Base-by-base conservation (phyloP, 257 asterid genomes). In the Pogostemon cablin region DNA sequence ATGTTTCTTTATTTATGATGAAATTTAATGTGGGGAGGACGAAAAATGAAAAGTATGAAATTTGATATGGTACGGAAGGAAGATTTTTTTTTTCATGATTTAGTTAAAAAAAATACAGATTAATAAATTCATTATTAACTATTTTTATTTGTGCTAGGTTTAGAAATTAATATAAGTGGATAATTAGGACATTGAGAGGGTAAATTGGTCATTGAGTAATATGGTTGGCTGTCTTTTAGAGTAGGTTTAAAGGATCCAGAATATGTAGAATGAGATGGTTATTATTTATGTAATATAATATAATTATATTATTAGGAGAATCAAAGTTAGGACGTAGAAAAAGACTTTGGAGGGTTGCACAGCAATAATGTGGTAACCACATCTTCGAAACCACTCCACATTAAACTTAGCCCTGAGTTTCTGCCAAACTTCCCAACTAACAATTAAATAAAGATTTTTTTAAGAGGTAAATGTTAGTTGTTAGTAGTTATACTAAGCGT, bases 341-440 rank as follows among this genome's bases (percentile, higher is more conserved):
- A 83, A 7, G 95, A 89, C 97, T 83, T 89, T 82, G 88, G 90
- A 89, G 84, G 95, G 83, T 80, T 20, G 76, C 71, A 83, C 95
- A 91, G 86, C 96, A 44, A 60, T 67, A 79, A 86, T 87, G 86
- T 60, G 96, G 68, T 80, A 75, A 70, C 73, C 93, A 87, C 85
- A 80, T 76, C 82, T 81, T 59, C 53, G 15, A 77, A 71, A 69
- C 75, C 17, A 69, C 72, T 74, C 76, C 53, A 75, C 57, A 80
- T 62, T 17, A 48, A 34, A 61, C 60, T 52, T 15, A 15, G 17
- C 17, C 17, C 9, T 17, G 2, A 49, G 37, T 12, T 68, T 39
- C 38, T 44, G 55, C 73, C 67, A 66, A 66, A 71, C 75, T 73
- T 54, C 66, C 80, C 43, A 66, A 17, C 38, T 70, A 73, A 17